Evolutionary conservation across 1,284 basidiomycete genomes (phyloP), one percentile per base, ranked within the genome.

Genomic region (Gomphus bonarii): DNA sequence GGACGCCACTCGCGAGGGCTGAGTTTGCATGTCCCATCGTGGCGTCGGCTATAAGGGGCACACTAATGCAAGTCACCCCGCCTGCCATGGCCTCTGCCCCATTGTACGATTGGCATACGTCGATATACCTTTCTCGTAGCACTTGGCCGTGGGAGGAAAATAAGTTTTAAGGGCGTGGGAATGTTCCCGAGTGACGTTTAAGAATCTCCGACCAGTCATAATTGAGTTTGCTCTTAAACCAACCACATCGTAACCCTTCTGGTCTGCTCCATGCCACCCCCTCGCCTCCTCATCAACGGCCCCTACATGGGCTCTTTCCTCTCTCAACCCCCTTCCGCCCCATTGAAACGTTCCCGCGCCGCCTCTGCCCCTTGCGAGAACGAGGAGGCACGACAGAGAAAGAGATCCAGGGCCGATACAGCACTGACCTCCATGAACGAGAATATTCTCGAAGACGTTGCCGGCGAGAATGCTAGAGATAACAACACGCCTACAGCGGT

Each of bases 311-410:
- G 40, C 1, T 28, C 25, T 0, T n/a, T 54, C 31, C 38, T 54
- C 12, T 54, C 52, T 44, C 52, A 50, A 50, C 38, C 46, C 5
- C 33, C 44, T 11, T 22, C 55, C 8, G 0, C 54, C 12, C 11
- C 35, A 1, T 50, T 58, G 50, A 58, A 58, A 18, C 57, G 57
- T 53, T 50, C 40, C 16, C 49, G 57, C 11, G 50, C 50, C 5
- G 28, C 50, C 6, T 58, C 57, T 6, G 57, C 50, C 6, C 57
- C 57, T 38, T 52, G 57, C 42, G 57, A 58, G 38, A 52, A 35
- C 40, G 57, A 58, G 31, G 30, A 35, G 22, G 50, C 31, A 1
- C 57, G 50, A 18, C 50, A 53, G 14, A 58, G 36, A 44, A 58
- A 58, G 57, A 46, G 50, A 52, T 47, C 57, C 20, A 35, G 44